These are phyloP conservation scores for Gnomoniopsis sp. DNA, from an alignment of 2,329 filamentous ascomycete genomes.

Conservation along the genomic window DNA sequence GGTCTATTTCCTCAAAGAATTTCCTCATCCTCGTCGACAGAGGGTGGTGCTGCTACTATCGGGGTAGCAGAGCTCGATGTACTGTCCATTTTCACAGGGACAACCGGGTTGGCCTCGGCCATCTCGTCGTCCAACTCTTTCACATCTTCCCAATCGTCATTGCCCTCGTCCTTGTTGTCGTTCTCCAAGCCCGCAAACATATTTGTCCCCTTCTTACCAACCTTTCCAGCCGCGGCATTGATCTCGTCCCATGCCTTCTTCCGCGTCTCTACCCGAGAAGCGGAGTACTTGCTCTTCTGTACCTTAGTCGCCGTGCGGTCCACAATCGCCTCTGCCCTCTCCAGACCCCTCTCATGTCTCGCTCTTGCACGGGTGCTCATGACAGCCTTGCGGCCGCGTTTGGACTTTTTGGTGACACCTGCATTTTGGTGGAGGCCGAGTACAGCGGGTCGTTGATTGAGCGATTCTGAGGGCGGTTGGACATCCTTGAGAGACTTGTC, in stretches of 20 bases:
- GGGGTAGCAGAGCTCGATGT: not conserved
- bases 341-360: conserved; percentile 55
- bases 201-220: conserved; percentile 12
- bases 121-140: conserved; percentile 20
- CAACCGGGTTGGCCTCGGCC: conserved; percentile 19
- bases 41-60: not conserved
- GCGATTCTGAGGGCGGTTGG: conserved; percentile 45
- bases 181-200: conserved; percentile 16
- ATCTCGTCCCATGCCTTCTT: conserved; percentile 57
- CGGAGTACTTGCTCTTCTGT: conserved; percentile 49
- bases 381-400: conserved; percentile 50
- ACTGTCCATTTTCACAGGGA: not conserved
- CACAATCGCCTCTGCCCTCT: conserved; percentile 57
- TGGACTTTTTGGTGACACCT: conserved; percentile 67
- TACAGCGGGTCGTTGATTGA: conserved; percentile 58
- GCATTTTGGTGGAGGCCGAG: conserved; percentile 64
- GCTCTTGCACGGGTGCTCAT: conserved; percentile 53
- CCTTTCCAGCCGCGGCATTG: conserved; percentile 37
- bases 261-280: conserved; percentile 44
- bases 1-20: conserved; percentile 6
- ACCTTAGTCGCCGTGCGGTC: conserved; percentile 57
- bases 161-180: conserved; percentile 17
- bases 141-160: conserved; percentile 15
- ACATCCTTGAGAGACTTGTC: conserved; percentile 68
- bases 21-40: conserved; percentile 10